These are phyloP conservation scores for Calonectria montana DNA, from an alignment of 2,329 filamentous ascomycete genomes.

Conservation along the genomic window DNA sequence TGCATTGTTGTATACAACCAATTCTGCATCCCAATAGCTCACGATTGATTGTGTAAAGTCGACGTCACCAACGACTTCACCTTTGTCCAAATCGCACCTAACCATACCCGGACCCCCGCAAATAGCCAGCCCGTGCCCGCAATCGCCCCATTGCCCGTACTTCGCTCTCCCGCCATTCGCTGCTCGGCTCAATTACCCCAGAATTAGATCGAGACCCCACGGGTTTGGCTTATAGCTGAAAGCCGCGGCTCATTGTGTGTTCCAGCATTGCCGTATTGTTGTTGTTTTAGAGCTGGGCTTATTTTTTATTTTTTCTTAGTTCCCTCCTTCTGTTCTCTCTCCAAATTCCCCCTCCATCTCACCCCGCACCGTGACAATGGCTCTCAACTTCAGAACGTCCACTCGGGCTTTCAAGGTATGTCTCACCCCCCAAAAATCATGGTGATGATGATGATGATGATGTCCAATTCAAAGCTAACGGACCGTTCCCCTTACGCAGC, in stretches of 20 bases:
- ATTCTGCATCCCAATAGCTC: background rate
- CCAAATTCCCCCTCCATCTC: conserved; percentile 1
- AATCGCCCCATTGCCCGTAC: conserved; percentile 14
- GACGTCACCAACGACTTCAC: conserved; percentile 2
- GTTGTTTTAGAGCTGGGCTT: background rate
- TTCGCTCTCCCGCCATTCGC: conserved; percentile 37
- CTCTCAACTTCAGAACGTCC: conserved; percentile 71
- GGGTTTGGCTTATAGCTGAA: conserved; percentile 40
- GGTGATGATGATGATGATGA: too few relatives aligned
- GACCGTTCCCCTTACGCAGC: conserved; percentile 31
- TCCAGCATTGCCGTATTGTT: conserved; percentile 10
- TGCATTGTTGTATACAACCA: background rate
- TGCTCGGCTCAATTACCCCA: conserved; percentile 41
- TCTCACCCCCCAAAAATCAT: background rate
- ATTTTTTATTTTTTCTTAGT: conserved; percentile 4
- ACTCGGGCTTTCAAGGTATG: conserved; percentile 73
- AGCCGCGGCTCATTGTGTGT: conserved; percentile 37
- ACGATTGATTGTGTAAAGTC: background rate
- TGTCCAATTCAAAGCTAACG: background rate
- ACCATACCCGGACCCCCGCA: conserved; percentile 15
- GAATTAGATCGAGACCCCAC: conserved; percentile 35
- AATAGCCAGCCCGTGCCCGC: conserved; percentile 1
- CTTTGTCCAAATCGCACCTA: conserved; percentile 1
- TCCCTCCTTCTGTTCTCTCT: background rate
- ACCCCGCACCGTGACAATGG: conserved; percentile 59